A percentile compares a stretch with the other conserved stretches of the same genome.
These are phyloP conservation scores for Saccharomycopsis crataegensis DNA, from an alignment of 1,139 yeast species.

Conservation along the genomic window DNA sequence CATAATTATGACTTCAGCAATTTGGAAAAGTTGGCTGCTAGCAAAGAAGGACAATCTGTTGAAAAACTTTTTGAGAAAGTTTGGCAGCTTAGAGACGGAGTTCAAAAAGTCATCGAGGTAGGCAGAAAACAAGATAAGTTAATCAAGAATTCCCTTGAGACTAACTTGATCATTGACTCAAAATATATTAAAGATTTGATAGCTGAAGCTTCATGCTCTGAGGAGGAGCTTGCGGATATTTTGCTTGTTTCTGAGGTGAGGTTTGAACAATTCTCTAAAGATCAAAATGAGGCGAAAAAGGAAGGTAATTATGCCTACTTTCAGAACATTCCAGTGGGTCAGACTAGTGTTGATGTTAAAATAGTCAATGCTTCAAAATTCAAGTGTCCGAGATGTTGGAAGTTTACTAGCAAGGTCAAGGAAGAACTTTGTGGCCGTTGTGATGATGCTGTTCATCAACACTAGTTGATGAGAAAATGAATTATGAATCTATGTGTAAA, in stretches of 20 bases:
- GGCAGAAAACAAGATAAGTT: slow-evolving; percentile 38
- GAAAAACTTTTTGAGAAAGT: slow-evolving; percentile 32
- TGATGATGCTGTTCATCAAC: slow-evolving; percentile 32
- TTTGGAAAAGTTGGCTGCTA: slow-evolving; percentile 33
- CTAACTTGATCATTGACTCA: slow-evolving; percentile 34
- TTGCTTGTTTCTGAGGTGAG: slow-evolving; percentile 58
- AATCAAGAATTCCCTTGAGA: slow-evolving; percentile 61
- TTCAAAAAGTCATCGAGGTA: slow-evolving; percentile 41
- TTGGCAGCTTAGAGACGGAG: slow-evolving; percentile 41
- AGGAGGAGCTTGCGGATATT: slow-evolving; percentile 41
- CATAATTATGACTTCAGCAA: slow-evolving; percentile 26
- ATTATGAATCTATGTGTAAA: too few relatives aligned
- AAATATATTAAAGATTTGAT: slow-evolving; percentile 23
- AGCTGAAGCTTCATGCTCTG: background rate
- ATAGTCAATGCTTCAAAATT: slow-evolving; percentile 35
- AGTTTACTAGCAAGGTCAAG: slow-evolving; percentile 46
- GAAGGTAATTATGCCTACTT: background rate
- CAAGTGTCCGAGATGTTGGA: slow-evolving; percentile 96
- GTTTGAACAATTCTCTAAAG: slow-evolving; percentile 24
- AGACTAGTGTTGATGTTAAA: slow-evolving; percentile 32
- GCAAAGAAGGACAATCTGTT: slow-evolving; percentile 18
- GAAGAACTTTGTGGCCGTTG: slow-evolving; percentile 65
- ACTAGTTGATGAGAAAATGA: background rate
- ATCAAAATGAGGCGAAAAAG: background rate
- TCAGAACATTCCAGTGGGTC: background rate